These are phyloP conservation scores for Lippia alba DNA, from an alignment of 305 asterid species.

Conservation along the genomic window DNA sequence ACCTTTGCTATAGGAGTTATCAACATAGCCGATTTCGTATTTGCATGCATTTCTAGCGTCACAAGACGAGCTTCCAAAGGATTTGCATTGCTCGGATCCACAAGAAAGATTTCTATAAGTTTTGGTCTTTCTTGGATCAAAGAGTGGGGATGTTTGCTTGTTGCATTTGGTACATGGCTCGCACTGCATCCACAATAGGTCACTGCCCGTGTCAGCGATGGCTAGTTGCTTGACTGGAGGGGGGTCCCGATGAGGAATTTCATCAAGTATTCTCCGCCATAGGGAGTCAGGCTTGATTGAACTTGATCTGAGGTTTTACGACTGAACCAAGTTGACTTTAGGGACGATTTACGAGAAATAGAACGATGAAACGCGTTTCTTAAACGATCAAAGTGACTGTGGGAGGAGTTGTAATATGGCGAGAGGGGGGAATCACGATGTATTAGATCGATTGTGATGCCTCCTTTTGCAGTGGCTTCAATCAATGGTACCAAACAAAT, in stretches of 20 bases:
- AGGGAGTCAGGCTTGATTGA: constrained; percentile 13
- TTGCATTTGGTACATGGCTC: constrained; percentile 55
- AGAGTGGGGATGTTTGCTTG: constrained; percentile 47
- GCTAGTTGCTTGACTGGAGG: constrained; percentile 57
- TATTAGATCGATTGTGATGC: constrained; percentile 53
- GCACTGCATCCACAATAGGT: constrained; percentile 77
- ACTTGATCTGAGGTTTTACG: neutral
- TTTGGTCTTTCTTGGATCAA: constrained; percentile 45
- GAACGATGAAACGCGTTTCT: constrained; percentile 50
- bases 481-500: constrained; percentile 11
- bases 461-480: constrained; percentile 43
- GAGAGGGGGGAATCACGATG: constrained; percentile 57
- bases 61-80: constrained; percentile 11
- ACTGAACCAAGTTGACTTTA: neutral
- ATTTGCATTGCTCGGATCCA: constrained; percentile 38
- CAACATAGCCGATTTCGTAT: constrained; percentile 56
- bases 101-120: constrained; percentile 47
- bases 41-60: constrained; percentile 31
- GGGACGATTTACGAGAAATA: constrained; percentile 41
- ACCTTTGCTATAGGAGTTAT: constrained; percentile 52
- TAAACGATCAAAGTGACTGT: constrained; percentile 38
- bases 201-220: constrained; percentile 78
- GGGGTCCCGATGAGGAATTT: constrained; percentile 64
- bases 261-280: constrained; percentile 61
- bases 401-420: constrained; percentile 45